These are phyloP conservation scores for Cercospora janseana DNA, from an alignment of 2,329 filamentous ascomycete species.

Conservation along the genomic window DNA sequence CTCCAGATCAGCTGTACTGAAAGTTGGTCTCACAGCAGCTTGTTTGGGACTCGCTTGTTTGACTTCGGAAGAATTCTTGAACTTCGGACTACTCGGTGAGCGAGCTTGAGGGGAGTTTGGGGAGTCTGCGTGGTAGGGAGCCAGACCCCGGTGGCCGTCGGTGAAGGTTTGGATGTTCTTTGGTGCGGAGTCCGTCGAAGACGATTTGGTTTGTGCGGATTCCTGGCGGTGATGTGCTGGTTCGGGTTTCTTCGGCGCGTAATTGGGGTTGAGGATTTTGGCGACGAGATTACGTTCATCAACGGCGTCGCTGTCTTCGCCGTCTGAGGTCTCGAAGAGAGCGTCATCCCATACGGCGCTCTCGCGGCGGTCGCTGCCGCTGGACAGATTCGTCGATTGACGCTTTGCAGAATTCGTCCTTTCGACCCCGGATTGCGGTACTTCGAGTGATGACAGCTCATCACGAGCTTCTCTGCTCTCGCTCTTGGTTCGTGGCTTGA, in stretches of 20 bases:
- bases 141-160: constrained; percentile 43
- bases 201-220: constrained; percentile 3
- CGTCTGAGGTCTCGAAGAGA: constrained; percentile 49
- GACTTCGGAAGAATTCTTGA: constrained; percentile 18
- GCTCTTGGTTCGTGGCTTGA: constrained; percentile 46
- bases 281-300: constrained; percentile 35
- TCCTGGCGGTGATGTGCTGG: constrained; percentile 21
- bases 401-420: constrained; percentile 28
- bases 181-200: not conserved
- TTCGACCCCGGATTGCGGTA: constrained; percentile 34
- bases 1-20: constrained; percentile 22
- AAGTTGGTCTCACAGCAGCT: constrained; percentile 21
- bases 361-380: constrained; percentile 31
- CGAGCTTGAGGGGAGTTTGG: constrained; percentile 4
- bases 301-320: constrained; percentile 46
- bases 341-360: constrained; percentile 51
- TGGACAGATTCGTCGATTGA: constrained; percentile 9
- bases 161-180: constrained; percentile 24
- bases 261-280: constrained; percentile 33
- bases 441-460: constrained; percentile 40
- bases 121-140: constrained; percentile 20
- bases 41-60: constrained; percentile 13
- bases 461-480: constrained; percentile 50
- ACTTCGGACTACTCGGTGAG: constrained; percentile 1
- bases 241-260: constrained; percentile 27